phyloP scores from a whole-genome alignment of 2,329 filamentous ascomycete genomes.

The Ascochyta viciae-villosae region DNA sequence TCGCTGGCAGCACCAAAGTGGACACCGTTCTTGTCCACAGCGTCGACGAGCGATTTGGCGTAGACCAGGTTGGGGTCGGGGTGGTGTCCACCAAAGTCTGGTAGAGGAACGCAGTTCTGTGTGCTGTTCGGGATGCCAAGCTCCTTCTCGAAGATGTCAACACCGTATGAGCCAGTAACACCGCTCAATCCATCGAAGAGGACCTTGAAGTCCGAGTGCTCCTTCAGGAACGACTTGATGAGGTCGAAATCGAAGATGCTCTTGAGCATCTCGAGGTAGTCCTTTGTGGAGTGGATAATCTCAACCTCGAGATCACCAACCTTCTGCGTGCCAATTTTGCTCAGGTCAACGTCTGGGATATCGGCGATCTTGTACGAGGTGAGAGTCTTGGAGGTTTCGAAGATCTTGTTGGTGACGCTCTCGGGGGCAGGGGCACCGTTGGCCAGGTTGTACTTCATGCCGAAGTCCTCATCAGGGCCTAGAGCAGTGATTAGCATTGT shows the following conservation, averaged over 20 bases:
- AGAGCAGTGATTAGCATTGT: conserved; percentile 7
- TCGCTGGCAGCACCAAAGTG: conserved; percentile 97
- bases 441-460: conserved; percentile 99
- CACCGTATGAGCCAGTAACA: conserved; percentile 94
- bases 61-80: conserved; percentile 98
- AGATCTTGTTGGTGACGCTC: conserved; percentile 98
- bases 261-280: conserved; percentile 95
- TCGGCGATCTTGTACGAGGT: conserved; percentile 91
- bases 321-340: conserved; percentile 79
- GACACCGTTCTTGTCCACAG: conserved; percentile 87
- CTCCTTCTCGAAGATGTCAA: conserved; percentile 93
- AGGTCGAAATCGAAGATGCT: conserved; percentile 97
- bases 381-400: conserved; percentile 85
- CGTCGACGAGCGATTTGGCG: conserved; percentile 91
- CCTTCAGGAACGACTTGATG: conserved; percentile 90
- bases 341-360: conserved; percentile 85
- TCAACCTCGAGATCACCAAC: conserved; percentile 92
- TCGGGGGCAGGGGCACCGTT: conserved; percentile 97
- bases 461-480: conserved; percentile 95
- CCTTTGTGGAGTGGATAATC: conserved; percentile 88
- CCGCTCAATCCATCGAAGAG: conserved; percentile 94
- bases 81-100: conserved; percentile 96
- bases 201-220: conserved; percentile 92
- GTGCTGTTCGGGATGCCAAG: conserved; percentile 82
- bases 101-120: conserved; percentile 90